A percentile compares a stretch with the other conserved stretches of the same genome.
These are phyloP conservation scores for Trifolium fragiferum DNA, from an alignment of 306 rosid genomes.

Conservation along the genomic window DNA sequence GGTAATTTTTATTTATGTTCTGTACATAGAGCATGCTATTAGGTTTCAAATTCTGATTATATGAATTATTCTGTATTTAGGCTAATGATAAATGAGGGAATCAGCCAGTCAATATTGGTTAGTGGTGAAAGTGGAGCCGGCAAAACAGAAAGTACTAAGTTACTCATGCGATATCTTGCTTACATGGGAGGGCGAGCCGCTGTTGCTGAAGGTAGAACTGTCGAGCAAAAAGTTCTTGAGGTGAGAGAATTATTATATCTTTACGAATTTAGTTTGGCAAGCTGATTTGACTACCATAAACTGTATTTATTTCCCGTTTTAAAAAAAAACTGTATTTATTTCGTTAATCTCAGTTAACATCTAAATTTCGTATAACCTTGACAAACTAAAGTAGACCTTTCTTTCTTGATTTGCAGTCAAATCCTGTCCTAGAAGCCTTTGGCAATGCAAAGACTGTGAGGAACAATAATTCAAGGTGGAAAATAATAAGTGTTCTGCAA, in stretches of 20 bases:
- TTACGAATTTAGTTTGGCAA: conserved; percentile 34
- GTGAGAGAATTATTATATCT: conserved; percentile 51
- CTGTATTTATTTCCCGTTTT: neutral
- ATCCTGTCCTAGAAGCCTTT: conserved; percentile 99
- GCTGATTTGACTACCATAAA: conserved; percentile 18
- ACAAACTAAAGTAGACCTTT: neutral
- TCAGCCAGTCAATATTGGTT: conserved; percentile 95
- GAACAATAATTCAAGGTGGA: conserved; percentile 96
- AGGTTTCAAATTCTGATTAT: conserved; percentile 36
- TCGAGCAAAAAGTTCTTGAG: conserved; percentile 99
- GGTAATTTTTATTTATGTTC: conserved; percentile 54
- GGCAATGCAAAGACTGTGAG: conserved; percentile 99
- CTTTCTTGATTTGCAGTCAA: conserved; percentile 69
- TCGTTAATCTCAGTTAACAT: neutral
- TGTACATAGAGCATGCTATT: conserved; percentile 21
- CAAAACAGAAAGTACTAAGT: conserved; percentile 96
- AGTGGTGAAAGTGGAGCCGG: conserved; percentile 99
- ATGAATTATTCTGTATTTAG: conserved; percentile 56
- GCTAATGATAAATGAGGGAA: conserved; percentile 92
- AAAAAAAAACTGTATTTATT: neutral
- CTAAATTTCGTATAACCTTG: conserved; percentile 16
- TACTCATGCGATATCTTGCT: conserved; percentile 98
- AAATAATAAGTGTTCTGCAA: conserved; percentile 12
- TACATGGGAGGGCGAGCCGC: conserved; percentile 96
- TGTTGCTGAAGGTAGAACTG: conserved; percentile 78